Percentiles rank a stretch among this genome's conserved stretches.
Evolutionary conservation across 2,329 filamentous ascomycete species (phyloP).

Genomic region (Xylariomycetidae sp.): DNA sequence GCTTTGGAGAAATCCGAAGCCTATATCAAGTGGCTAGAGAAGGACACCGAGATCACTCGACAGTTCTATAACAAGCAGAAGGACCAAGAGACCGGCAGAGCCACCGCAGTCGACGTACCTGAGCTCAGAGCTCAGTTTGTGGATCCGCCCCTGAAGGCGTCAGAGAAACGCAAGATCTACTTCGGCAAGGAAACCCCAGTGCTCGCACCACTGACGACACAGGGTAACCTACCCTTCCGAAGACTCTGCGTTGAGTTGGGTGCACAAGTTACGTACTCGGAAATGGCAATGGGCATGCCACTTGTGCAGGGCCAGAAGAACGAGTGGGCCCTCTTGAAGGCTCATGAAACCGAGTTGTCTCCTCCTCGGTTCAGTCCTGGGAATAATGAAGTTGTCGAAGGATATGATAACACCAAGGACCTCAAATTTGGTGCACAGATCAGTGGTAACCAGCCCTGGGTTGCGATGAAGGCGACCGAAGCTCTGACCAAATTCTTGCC

Average conservation of each 20-base stretch:
- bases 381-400: constrained; percentile 54
- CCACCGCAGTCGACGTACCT: constrained; percentile 33
- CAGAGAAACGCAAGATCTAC: constrained; percentile 90
- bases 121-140: constrained; percentile 76
- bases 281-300: constrained; percentile 94
- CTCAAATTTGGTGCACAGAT: constrained; percentile 90
- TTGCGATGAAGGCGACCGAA: constrained; percentile 84
- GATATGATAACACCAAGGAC: constrained; percentile 79
- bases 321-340: constrained; percentile 94
- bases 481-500: constrained; percentile 72
- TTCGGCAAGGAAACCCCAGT: constrained; percentile 91
- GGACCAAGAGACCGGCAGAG: constrained; percentile 36
- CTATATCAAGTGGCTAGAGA: constrained; percentile 74
- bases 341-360: constrained; percentile 75
- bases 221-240: constrained; percentile 93
- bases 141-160: constrained; percentile 84
- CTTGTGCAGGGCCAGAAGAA: constrained; percentile 83
- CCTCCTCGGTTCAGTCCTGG: constrained; percentile 63
- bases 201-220: constrained; percentile 91
- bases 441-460: constrained; percentile 86
- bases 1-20: constrained; percentile 68
- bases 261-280: constrained; percentile 90
- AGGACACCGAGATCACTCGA: constrained; percentile 49
- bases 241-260: constrained; percentile 85
- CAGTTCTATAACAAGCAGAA: constrained; percentile 42